Conservation (phyloP, 2,329 filamentous ascomycete species). For the Ophiocordyceps camponoti-saundersi region DNA sequence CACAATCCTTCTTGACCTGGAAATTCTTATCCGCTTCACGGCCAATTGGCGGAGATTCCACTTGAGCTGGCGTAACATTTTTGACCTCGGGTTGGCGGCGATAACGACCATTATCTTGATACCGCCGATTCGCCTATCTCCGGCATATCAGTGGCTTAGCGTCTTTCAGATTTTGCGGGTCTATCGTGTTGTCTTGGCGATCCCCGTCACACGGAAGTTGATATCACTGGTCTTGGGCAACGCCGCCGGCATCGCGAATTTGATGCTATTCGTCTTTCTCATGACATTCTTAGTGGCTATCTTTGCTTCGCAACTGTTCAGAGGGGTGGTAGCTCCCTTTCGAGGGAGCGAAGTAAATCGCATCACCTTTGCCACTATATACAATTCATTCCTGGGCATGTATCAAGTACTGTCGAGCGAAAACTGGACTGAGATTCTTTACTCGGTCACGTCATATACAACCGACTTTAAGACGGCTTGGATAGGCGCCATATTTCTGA, state of each 20-base stretch:
- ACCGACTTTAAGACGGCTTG: constrained; percentile 56
- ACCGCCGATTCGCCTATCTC: constrained; percentile 58
- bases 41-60: constrained; percentile 73
- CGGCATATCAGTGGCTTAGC: constrained; percentile 74
- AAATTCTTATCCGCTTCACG: constrained; percentile 65
- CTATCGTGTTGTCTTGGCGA: constrained; percentile 79
- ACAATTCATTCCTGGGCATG: constrained; percentile 93
- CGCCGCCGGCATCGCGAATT: constrained; percentile 75
- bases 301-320: constrained; percentile 82
- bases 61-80: constrained; percentile 53
- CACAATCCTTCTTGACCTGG: constrained; percentile 61
- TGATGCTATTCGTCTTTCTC: constrained; percentile 92
- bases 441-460: constrained; percentile 59
- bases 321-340: constrained; percentile 60
- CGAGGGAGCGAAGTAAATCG: constrained; percentile 42
- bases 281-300: constrained; percentile 90
- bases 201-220: constrained; percentile 73
- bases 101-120: constrained; percentile 75
- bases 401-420: constrained; percentile 94
- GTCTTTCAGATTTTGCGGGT: constrained; percentile 85
- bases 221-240: constrained; percentile 84
- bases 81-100: constrained; percentile 66
- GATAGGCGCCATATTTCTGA: constrained; percentile 82
- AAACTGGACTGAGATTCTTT: constrained; percentile 83
- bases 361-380: constrained; percentile 78